Base-by-base conservation (phyloP, 768 basidiomycete genomes). In the Mycena belliarum region DNA sequence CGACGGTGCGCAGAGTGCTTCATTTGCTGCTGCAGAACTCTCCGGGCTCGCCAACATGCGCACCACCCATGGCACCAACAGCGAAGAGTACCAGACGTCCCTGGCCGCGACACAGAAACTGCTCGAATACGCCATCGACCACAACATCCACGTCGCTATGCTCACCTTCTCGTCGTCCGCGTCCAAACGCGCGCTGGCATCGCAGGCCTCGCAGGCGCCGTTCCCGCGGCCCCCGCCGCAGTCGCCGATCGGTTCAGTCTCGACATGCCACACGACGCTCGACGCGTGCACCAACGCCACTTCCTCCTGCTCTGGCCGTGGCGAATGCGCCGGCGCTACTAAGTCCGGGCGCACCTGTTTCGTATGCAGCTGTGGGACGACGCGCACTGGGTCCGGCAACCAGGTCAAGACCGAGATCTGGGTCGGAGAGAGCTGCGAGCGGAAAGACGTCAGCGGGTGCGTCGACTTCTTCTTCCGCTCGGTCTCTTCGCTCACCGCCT, bases 371-470 rank as follows among this genome's bases (percentile, higher is more conserved):
- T 87, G 85, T 60, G 72, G 73, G 21, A 69, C 67, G 12, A 78
- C 79, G 9, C 75, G 71, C 25, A 86, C 83, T 11, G 80, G 79
- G 45, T 73, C 80, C 53, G 78, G 78, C 11, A 70, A 76, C 24
- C 80, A 84, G n/a, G 69, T 75, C 26, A 79, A 84, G 68, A 83
- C 79, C 4, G 81, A 86, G 60, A 72, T 70, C 29, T 94, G 92
- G 91, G 91, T 81, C 1, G 92, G 92, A 6, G 79, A 81, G 50
- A 82, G 77, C 60, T 94, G 92, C 63, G 85, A 93, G 76, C 81
- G 85, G 61, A 85, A 84, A 72, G 92, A 94, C 66, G 73, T 93
- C 46, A 92, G 89, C 77, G 84, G 83, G 91, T 91, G 66, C 59
- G 89, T 83, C 15, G 32, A 15, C 16, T 42, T 23, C 23, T 48